Evolutionary conservation across 2,329 filamentous ascomycete genomes (phyloP).

Genomic region (Epichloe typhina): DNA sequence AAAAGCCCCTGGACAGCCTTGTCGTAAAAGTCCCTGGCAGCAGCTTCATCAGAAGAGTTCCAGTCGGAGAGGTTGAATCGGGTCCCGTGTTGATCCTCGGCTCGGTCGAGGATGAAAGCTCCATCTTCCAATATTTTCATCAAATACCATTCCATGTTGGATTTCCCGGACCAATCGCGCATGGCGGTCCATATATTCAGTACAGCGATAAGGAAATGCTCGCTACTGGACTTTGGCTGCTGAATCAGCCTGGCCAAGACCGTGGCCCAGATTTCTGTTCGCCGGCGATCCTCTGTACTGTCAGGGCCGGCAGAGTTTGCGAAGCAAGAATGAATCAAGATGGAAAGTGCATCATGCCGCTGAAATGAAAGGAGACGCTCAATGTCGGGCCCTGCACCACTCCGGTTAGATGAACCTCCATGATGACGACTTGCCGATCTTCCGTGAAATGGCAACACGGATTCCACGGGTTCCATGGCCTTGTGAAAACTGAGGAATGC

Average conservation of each 20-base stretch:
- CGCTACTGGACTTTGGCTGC: conserved; percentile 60
- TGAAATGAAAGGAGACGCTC: conserved; percentile 82
- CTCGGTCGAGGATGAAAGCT: conserved; percentile 76
- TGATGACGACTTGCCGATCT: conserved; percentile 33
- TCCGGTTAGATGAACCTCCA: conserved; percentile 30
- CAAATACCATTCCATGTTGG: conserved; percentile 84
- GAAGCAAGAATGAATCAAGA: conserved; percentile 79
- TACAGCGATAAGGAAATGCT: conserved; percentile 70
- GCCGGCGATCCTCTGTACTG: conserved; percentile 65
- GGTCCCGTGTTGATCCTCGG: conserved; percentile 63
- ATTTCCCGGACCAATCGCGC: conserved; percentile 79
- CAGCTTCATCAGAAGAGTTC: conserved; percentile 66
- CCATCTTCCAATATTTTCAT: conserved; percentile 92
- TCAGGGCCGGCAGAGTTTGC: conserved; percentile 73
- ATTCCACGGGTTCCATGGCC: conserved; percentile 68
- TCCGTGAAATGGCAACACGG: conserved; percentile 60
- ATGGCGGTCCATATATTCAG: conserved; percentile 79
- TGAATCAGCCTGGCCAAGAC: conserved; percentile 73
- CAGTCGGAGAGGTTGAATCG: conserved; percentile 60
- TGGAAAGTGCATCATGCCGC: conserved; percentile 72
- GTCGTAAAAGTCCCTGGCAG: conserved; percentile 80
- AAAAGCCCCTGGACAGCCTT: conserved; percentile 70
- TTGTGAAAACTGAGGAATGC: conserved; percentile 68
- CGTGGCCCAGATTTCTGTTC: conserved; percentile 79
- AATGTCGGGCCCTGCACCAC: conserved; percentile 46